Evolutionary conservation across 805 yeast species (phyloP).

Genomic region (Candida sphagnicola): DNA sequence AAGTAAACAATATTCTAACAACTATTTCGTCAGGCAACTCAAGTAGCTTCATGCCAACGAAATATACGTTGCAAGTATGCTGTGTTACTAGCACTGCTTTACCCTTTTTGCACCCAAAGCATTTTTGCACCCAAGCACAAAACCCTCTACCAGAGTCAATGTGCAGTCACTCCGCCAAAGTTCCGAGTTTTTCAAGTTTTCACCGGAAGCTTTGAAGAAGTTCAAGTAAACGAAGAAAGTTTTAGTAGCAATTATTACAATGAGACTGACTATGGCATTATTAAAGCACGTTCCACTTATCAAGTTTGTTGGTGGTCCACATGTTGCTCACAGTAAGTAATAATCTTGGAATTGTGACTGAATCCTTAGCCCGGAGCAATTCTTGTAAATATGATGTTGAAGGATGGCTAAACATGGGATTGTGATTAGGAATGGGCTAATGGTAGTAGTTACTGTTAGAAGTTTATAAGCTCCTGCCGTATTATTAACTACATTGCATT

Average conservation of each 20-base stretch:
- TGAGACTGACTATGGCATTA: slow-evolving; percentile 32
- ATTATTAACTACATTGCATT: too few species aligned
- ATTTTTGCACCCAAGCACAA: slow-evolving; percentile 1
- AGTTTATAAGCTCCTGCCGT: too few species aligned
- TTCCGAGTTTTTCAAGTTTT: not conserved
- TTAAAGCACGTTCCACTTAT: slow-evolving; percentile 63
- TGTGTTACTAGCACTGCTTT: not conserved
- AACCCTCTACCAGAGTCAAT: too few species aligned
- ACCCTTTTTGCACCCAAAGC: not conserved
- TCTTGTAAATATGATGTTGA: too few species aligned
- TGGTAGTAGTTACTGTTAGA: too few species aligned
- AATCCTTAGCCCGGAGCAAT: not conserved
- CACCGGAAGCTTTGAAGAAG: not conserved
- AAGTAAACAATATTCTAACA: slow-evolving; percentile 4
- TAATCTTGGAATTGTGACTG: not conserved
- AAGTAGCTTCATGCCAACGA: not conserved
- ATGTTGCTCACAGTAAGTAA: slow-evolving; percentile 45
- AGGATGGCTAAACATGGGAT: too few species aligned
- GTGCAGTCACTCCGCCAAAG: too few species aligned
- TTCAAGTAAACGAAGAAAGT: not conserved
- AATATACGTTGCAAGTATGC: too few species aligned
- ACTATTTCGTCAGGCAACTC: slow-evolving; percentile 6
- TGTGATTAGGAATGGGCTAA: too few species aligned
- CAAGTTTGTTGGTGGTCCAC: slow-evolving; percentile 84
- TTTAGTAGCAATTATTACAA: slow-evolving; percentile 8